Conservation (phyloP, 345 rosid genomes). For the Kandelia obovata region DNA sequence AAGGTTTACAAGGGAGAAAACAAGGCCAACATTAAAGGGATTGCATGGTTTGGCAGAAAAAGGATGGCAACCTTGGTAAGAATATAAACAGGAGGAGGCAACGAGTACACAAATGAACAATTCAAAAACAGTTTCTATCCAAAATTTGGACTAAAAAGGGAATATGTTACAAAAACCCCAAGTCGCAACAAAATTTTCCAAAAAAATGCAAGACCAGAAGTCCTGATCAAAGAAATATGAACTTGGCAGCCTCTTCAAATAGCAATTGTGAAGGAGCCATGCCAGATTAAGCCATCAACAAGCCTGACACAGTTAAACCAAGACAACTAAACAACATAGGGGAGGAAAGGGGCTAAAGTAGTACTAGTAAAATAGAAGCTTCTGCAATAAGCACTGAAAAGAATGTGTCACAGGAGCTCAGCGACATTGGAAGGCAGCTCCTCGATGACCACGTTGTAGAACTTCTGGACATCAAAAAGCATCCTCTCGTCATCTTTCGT, state of each 20-base stretch:
- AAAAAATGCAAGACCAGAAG: slow-evolving; percentile 13
- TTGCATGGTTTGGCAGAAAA: too few species aligned
- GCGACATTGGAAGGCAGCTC: slow-evolving; percentile 51
- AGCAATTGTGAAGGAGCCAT: slow-evolving; percentile 27
- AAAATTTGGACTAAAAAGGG: neutral
- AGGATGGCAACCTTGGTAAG: too few species aligned
- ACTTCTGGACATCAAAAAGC: slow-evolving; percentile 40
- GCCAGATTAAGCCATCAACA: slow-evolving; percentile 35
- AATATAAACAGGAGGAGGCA: neutral
- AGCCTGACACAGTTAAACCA: slow-evolving; percentile 26
- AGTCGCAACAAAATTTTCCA: slow-evolving; percentile 8
- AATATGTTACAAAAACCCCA: neutral
- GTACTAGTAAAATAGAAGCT: slow-evolving; percentile 28
- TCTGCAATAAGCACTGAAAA: slow-evolving; percentile 36
- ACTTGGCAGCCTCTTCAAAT: slow-evolving; percentile 13
- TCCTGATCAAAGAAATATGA: neutral
- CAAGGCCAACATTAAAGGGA: too few species aligned
- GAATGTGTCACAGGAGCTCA: slow-evolving; percentile 39
- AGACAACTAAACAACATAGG: slow-evolving; percentile 16
- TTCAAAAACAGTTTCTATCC: neutral
- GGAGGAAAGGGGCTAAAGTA: slow-evolving; percentile 16
- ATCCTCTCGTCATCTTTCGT: slow-evolving; percentile 42
- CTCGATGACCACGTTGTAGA: slow-evolving; percentile 31
- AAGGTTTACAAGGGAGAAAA: too few species aligned
- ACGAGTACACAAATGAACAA: neutral